Evolutionary conservation across 306 rosid genomes (phyloP), one percentile per base, ranked within the genome.

Genomic region (Rosa multiflora): DNA sequence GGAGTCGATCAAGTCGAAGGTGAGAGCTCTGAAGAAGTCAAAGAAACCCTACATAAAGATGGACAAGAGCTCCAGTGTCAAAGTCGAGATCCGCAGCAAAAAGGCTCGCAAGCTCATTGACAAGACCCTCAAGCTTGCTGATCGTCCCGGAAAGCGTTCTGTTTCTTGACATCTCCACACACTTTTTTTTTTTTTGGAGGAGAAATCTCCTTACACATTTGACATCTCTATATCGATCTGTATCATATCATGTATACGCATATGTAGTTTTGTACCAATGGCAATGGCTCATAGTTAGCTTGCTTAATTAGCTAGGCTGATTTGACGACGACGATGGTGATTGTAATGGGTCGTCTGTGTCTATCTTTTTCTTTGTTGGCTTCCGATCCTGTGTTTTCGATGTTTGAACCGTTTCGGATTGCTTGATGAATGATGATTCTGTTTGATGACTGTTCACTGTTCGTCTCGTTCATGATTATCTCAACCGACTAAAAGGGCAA

Each of bases 41-140:
- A 91, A 85, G 87, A 92, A 92, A 73, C 88, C 97, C 1, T 92
- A 95, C 83, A 14, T 95, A 1, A 95, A 91, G 84, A 92, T 95
- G 88, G 99, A 92, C 75, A 92, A 95, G 80, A 95, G 99, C 83
- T 89, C 98, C 2, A 95, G 98, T 67, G 97, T 95, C 2, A 88
- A 74, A 85, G 97, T 95, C 0, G 99, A 95, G 90, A 95, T 95
- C 87, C 97, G 97, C 5, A 95, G 99, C 92, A 85, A 85, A 64
- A 91, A 90, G 67, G 97, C 99, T 76, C 92, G 97, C 18, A 87
- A 76, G 63, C 84, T 95, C 71, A 95, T 95, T 4, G 95, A 95
- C 46, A 92, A 94, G 84, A 95, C 99, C 3, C 78, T 95, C 83
- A 84, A 95, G 82, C 89, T 87, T 52, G 97, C 99, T 67, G 97